Evolutionary conservation across 2,329 filamentous ascomycete species (phyloP), one percentile per base, ranked within the genome.

Genomic region (Colletotrichum cordylinicola): DNA sequence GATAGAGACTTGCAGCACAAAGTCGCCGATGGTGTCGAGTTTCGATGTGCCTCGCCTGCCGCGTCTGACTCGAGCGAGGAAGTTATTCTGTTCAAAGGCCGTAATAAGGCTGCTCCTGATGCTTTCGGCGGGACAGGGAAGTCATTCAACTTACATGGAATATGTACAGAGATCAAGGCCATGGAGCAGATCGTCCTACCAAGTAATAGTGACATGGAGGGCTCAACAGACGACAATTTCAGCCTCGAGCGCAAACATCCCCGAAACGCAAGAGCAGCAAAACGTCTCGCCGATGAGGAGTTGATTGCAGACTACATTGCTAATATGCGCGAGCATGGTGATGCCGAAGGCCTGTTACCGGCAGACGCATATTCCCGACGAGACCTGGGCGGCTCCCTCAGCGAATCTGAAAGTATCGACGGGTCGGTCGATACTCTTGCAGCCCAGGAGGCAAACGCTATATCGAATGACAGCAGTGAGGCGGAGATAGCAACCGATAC

Each of bases 221-320:
- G 24, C 29, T 33, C 24, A 18, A 29, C 33, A 37, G 15, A 13
- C 10, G 24, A 12, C 15, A 48, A 8, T 4, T 24, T 6, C 12
- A 67, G 33, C 15, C n/a, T n/a, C 39, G 35, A 58, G 27, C 13
- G 18, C 13, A 16, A 31, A 43, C 65, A 39, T 4, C 62, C 13
- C n/a, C 39, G 37, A 33, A 33, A 21, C n/a, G 5, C n/a, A 3
- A 67, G 27, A n/a, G 15, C 18, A 6, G 15, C 39, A n/a, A 72
- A 39, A 56, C 35, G 37, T 15, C 83, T 82, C 4, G 86, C 89
- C 9, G 89, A 93, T 21, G 90, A 92, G 52, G 90, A 88, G 1
- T 86, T 92, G 56, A 84, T 93, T 79, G 90, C 91, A 2, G 94
- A 96, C 80, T 96, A 96, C 79, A 93, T 95, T 80, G 89, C 90